phyloP scores from a whole-genome alignment of 2,329 filamentous ascomycete species.

The Trichoderma semiorbis region DNA sequence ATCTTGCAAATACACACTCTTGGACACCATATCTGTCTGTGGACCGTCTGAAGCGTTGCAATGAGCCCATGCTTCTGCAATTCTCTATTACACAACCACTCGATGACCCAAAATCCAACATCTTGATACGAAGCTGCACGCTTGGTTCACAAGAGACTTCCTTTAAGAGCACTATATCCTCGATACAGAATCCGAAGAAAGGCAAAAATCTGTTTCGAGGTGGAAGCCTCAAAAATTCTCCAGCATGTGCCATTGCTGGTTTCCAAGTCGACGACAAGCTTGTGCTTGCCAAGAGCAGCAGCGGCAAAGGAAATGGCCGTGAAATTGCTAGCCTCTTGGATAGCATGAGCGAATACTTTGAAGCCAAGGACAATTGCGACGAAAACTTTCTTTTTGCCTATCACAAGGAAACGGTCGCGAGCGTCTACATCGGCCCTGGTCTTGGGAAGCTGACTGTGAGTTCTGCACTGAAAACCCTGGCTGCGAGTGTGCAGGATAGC shows the following conservation, averaged over 20 bases:
- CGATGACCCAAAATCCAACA: background rate
- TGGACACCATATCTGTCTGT: background rate
- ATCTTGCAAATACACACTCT: background rate
- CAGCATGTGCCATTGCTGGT: background rate
- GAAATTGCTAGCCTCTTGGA: background rate
- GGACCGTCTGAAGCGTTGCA: background rate
- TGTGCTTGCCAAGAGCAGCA: background rate
- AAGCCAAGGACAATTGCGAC: background rate
- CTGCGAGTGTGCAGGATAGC: background rate
- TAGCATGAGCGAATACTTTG: background rate
- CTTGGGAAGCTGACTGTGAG: background rate
- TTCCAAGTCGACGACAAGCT: background rate
- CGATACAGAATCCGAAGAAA: background rate
- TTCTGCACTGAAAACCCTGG: background rate
- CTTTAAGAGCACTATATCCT: background rate
- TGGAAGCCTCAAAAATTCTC: background rate
- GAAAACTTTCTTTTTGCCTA: background rate
- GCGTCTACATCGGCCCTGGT: background rate
- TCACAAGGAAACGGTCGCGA: background rate
- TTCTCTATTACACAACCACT: background rate
- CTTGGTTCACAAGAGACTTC: background rate
- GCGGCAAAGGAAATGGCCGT: background rate
- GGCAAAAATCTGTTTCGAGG: background rate
- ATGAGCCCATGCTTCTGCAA: background rate
- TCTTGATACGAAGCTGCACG: background rate